phyloP scores from a whole-genome alignment of 2,329 filamentous ascomycete species.

The Colletotrichum sp. region DNA sequence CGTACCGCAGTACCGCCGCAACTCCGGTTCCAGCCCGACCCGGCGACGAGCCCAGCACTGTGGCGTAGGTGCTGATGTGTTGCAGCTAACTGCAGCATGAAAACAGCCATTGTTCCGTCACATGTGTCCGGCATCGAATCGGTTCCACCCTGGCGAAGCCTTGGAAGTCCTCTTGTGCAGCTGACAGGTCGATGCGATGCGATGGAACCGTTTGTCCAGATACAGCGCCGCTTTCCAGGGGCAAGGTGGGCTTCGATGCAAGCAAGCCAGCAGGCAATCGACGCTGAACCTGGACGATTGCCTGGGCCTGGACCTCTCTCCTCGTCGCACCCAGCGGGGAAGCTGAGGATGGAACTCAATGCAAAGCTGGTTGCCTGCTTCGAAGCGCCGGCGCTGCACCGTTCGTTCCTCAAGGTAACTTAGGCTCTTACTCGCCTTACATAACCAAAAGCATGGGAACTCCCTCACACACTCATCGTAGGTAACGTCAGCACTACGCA shows the following conservation, averaged over 20 bases:
- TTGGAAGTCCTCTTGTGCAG: background rate
- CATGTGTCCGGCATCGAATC: slow-evolving; percentile 5
- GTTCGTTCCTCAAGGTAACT: background rate
- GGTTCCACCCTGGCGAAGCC: background rate
- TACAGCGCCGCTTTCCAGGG: background rate
- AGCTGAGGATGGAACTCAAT: background rate
- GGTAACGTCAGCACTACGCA: background rate
- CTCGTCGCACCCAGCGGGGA: background rate
- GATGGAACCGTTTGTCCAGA: background rate
- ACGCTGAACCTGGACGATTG: background rate
- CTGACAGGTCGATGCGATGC: slow-evolving; percentile 6
- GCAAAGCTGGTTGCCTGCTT: background rate
- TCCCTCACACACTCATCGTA: background rate
- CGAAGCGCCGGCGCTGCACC: background rate
- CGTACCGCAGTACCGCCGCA: slow-evolving; percentile 3
- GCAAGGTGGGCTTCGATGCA: background rate
- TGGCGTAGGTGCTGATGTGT: slow-evolving; percentile 5
- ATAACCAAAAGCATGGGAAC: background rate
- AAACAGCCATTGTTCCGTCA: slow-evolving; percentile 17
- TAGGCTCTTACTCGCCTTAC: background rate
- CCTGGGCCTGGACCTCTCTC: background rate
- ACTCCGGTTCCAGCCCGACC: slow-evolving; percentile 1
- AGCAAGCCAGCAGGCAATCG: background rate
- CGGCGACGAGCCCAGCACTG: background rate
- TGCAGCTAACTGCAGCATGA: slow-evolving; percentile 4